Conservation (phyloP, 371 early-diverging fungal genomes). For the Circinella umbellata region DNA sequence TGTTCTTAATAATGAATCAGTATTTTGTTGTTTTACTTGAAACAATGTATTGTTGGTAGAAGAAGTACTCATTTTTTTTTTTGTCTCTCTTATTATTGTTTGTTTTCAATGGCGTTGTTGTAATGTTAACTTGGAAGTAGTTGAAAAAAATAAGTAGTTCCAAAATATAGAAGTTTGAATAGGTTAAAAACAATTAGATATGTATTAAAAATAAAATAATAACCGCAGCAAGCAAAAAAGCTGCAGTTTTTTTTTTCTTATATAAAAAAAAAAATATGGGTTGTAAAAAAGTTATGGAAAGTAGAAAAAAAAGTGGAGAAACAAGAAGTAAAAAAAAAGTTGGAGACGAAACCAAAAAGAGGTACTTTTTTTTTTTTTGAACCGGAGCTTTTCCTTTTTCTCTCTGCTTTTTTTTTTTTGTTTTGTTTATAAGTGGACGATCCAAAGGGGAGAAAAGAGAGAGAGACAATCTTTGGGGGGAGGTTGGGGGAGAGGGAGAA, state of each 20-base stretch:
- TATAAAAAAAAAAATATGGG: not conserved
- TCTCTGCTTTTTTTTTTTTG: not conserved
- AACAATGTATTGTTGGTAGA: not conserved
- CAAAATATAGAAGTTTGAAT: too few species aligned
- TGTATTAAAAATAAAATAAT: too few species aligned
- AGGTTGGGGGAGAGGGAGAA: too few species aligned
- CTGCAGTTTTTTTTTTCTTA: too few species aligned
- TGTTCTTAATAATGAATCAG: not conserved
- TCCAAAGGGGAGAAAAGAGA: not conserved
- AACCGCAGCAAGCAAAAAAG: too few species aligned
- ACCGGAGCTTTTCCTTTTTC: slow-evolving; percentile 1
- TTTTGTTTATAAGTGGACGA: not conserved
- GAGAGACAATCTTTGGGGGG: too few species aligned
- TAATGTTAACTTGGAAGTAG: too few species aligned
- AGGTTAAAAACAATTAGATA: too few species aligned
- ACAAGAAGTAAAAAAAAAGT: not conserved
- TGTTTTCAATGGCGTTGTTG: too few species aligned
- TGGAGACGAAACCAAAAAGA: slow-evolving; percentile 3
- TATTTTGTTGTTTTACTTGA: not conserved
- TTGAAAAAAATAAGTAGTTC: too few species aligned
- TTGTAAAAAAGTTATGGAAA: not conserved
- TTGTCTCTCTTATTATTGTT: too few species aligned
- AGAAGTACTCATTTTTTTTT: not conserved
- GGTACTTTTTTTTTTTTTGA: not conserved
- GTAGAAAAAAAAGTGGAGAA: not conserved